Evolutionary conservation across 192 early-diverging fungal species (phyloP).

Genomic region (Coemansia biformis): DNA sequence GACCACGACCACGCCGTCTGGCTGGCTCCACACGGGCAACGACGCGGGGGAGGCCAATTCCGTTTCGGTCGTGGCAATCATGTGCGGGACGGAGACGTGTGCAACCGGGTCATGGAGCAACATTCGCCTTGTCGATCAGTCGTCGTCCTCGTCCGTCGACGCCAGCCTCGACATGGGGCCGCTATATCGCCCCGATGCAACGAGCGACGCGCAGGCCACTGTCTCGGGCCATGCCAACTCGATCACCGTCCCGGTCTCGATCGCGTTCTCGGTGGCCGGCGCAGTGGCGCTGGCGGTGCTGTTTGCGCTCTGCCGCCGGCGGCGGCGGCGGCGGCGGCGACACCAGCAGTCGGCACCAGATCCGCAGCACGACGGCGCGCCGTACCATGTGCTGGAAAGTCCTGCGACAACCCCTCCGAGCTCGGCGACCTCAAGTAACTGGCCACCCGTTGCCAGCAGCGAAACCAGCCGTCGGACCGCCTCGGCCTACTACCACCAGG

Average conservation of each 20-base stretch:
- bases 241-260: neutral
- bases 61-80: slow-evolving; percentile 13
- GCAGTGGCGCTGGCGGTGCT: neutral
- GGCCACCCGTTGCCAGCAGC: neutral
- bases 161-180: slow-evolving; percentile 4
- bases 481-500: neutral
- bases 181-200: slow-evolving; percentile 5
- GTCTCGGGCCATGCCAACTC: neutral
- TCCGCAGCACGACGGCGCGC: too few relatives aligned
- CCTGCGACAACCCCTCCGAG: too few relatives aligned
- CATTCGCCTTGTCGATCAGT: slow-evolving; percentile 8
- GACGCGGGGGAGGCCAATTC: too few relatives aligned
- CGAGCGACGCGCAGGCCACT: neutral
- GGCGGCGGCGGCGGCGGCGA: neutral
- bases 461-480: neutral
- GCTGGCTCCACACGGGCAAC: too few relatives aligned
- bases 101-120: slow-evolving; percentile 4
- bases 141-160: neutral
- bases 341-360: too few relatives aligned
- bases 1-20: too few relatives aligned
- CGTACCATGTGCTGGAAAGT: too few relatives aligned
- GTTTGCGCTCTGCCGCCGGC: slow-evolving; percentile 5
- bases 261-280: slow-evolving; percentile 3
- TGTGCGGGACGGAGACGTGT: slow-evolving; percentile 1
- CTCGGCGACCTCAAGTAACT: too few relatives aligned